Percentiles rank a stretch among this genome's conserved stretches.
phyloP scores from a whole-genome alignment of 2,329 filamentous ascomycete genomes.

The Diplodia intermedia region DNA sequence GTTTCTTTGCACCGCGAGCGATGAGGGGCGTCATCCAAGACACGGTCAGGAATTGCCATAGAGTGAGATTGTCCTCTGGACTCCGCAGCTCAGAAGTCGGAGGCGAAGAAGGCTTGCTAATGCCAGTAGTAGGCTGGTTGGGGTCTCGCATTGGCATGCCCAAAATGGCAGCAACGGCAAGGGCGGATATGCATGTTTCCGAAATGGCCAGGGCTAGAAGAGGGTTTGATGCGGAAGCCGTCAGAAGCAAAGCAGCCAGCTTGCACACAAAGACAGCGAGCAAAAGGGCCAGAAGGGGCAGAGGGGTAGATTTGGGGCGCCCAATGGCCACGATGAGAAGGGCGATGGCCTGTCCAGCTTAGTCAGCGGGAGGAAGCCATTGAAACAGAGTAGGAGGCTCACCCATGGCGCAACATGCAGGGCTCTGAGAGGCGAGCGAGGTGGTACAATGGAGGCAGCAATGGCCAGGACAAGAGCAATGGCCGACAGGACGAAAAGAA shows the following conservation, averaged over 20 bases:
- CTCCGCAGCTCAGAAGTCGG: conserved; percentile 69
- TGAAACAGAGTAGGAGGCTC: background rate
- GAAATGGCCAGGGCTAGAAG: conserved; percentile 48
- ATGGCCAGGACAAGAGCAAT: conserved; percentile 5
- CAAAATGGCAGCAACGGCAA: conserved; percentile 62
- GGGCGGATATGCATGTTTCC: conserved; percentile 21
- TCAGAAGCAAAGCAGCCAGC: conserved; percentile 38
- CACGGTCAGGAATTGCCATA: conserved; percentile 86
- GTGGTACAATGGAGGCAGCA: conserved; percentile 5
- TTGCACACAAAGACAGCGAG: conserved; percentile 44
- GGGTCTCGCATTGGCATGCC: conserved; percentile 75
- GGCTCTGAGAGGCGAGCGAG: background rate
- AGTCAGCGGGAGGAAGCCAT: background rate
- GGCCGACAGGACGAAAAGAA: conserved; percentile 17
- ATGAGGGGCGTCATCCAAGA: conserved; percentile 84
- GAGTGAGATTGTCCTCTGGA: conserved; percentile 78
- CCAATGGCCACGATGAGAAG: conserved; percentile 47
- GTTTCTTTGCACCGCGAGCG: conserved; percentile 65
- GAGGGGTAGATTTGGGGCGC: conserved; percentile 52
- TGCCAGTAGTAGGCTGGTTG: conserved; percentile 59
- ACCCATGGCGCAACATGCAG: conserved; percentile 27
- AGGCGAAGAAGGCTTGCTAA: conserved; percentile 63
- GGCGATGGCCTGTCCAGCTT: conserved; percentile 43
- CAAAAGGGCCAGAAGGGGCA: conserved; percentile 50
- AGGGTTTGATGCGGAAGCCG: conserved; percentile 21